Conservation (phyloP, 768 basidiomycete genomes). For the Russula virescens region DNA sequence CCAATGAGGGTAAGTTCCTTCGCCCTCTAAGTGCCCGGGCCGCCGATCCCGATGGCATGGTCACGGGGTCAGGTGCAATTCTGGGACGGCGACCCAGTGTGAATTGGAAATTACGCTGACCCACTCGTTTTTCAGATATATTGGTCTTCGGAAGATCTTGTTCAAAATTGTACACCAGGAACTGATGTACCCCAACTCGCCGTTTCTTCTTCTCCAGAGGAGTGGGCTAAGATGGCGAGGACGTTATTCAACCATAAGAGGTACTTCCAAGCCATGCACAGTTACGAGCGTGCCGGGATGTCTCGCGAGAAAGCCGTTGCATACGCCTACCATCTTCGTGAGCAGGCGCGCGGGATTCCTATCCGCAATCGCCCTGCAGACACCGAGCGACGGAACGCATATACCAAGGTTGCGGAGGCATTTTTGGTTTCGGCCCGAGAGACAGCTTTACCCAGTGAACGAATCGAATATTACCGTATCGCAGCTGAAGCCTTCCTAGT, state of each 20-base stretch:
- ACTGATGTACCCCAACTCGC: constrained; percentile 50
- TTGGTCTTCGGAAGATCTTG: constrained; percentile 43
- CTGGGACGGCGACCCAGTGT: too few relatives aligned
- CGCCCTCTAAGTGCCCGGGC: neutral
- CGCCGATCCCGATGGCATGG: too few relatives aligned
- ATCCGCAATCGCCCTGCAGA: constrained; percentile 10
- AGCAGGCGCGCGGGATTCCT: constrained; percentile 39
- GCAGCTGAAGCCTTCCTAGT: constrained; percentile 45
- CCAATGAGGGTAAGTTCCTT: constrained; percentile 48
- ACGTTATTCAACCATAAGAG: constrained; percentile 40
- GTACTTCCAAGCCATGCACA: constrained; percentile 50
- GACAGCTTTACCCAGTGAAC: constrained; percentile 26
- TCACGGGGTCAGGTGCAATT: too few relatives aligned
- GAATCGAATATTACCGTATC: constrained; percentile 35
- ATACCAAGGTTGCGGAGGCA: constrained; percentile 42
- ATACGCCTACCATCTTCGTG: constrained; percentile 49
- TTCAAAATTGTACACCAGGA: constrained; percentile 45
- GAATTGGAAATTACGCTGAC: too few relatives aligned
- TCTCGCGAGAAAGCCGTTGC: constrained; percentile 42
- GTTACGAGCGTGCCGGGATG: constrained; percentile 44
- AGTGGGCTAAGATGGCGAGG: constrained; percentile 41
- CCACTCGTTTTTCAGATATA: constrained; percentile 45
- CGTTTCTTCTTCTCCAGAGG: constrained; percentile 43
- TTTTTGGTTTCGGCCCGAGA: constrained; percentile 40
- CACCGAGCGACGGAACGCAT: constrained; percentile 32